Percentiles rank a stretch among this genome's conserved stretches.
Evolutionary conservation across 257 asterid species (phyloP).

Genomic region (Coffea canephora): DNA sequence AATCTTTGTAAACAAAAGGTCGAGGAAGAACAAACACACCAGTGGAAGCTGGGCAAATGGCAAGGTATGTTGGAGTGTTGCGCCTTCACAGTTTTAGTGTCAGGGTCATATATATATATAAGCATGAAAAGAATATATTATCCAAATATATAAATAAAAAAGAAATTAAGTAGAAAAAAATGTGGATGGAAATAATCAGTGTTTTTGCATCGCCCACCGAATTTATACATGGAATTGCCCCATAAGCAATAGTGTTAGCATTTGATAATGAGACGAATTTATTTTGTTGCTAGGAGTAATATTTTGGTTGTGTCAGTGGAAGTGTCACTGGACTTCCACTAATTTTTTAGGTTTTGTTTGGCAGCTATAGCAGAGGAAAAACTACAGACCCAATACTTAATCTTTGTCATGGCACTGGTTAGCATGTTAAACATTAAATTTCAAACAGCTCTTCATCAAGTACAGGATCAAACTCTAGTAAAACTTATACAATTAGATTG

Average conservation of each 20-base stretch:
- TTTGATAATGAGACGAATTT: background rate
- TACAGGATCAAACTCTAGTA: background rate
- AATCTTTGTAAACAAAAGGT: background rate
- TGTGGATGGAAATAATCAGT: constrained; percentile 12
- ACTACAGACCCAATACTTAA: background rate
- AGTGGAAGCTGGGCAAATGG: background rate
- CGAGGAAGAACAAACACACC: background rate
- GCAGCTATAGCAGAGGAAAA: background rate
- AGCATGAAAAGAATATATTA: constrained; percentile 17
- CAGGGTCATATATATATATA: background rate
- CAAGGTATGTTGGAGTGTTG: constrained; percentile 1
- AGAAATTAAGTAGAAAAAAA: background rate
- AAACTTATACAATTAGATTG: background rate
- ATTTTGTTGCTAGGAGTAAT: background rate
- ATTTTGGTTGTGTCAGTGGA: constrained; percentile 33
- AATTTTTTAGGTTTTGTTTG: background rate
- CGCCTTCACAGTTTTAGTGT: background rate
- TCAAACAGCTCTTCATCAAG: too few relatives aligned
- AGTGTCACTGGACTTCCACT: constrained; percentile 46
- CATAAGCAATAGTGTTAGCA: background rate
- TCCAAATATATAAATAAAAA: constrained; percentile 22
- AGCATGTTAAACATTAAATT: background rate
- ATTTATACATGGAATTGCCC: background rate
- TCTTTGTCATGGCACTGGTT: too few relatives aligned
- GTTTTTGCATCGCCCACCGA: background rate